Evolutionary conservation across 805 yeast genomes (phyloP), one percentile per base, ranked within the genome.

Genomic region (Priceomyces castillae): DNA sequence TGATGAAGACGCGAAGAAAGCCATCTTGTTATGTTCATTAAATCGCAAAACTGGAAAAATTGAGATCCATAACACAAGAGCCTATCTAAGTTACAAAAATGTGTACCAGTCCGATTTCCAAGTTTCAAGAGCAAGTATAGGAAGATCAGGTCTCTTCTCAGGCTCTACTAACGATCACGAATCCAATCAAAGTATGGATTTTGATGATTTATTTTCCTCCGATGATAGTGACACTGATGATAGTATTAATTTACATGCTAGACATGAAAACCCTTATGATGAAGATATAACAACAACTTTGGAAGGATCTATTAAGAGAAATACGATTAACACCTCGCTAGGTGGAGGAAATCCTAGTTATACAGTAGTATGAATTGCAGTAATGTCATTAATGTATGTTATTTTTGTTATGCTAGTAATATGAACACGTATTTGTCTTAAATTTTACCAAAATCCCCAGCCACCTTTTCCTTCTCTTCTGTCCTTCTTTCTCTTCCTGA

Each of bases 391-490:
- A 18, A 30, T 28, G 7, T n/a, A n/a, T n/a, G n/a, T 28, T 3
- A 18, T 38, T 28, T 14, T 7, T 6, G n/a, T 15, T 7, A 15
- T 19, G 4, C 4, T 9, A n/a, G 3, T 15, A 38, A 28, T 28
- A 28, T 38, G n/a, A 5, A 38, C 34, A 28, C 11, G 33, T 18
- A 26, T 38, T 20, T 12, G 11, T 12, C 14, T n/a, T n/a, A n/a
- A n/a, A 12, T 25, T 18, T 17, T 40, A 65, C 73, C 71, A 67
- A 35, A 56, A 58, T 2, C 74, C 74, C 76, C 76, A 71, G 7
- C 76, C 76, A 20, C 66, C 66, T 43, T 54, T 63, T 0, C 76
- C 76, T 23, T 63, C 60, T 19, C 45, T 49, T 41, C 56, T 60
- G 43, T 71, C 76, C 40, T 61, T 52, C 46, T 54, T 66, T 52